Conservation (phyloP, 805 yeast species). For the Kluyveromyces aestuarii region DNA sequence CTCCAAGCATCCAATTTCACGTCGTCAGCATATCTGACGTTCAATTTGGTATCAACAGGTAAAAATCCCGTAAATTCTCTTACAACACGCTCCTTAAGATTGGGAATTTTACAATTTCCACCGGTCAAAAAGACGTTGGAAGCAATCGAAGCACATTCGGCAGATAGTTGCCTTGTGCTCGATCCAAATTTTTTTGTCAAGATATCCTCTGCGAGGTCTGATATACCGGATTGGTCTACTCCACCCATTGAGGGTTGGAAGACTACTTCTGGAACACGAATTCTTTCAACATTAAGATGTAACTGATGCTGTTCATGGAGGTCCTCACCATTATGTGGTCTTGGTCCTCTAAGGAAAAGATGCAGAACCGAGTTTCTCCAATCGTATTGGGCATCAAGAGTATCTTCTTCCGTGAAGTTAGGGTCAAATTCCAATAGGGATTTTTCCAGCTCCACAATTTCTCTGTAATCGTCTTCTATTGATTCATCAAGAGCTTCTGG, state of each 20-base stretch:
- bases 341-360: constrained; percentile 82
- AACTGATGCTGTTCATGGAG: constrained; percentile 84
- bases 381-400: constrained; percentile 70
- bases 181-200: constrained; percentile 55
- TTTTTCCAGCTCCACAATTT: constrained; percentile 56
- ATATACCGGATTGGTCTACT: constrained; percentile 89
- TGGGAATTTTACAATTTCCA: constrained; percentile 61
- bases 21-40: constrained; percentile 54
- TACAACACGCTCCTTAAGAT: constrained; percentile 57
- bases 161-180: constrained; percentile 35
- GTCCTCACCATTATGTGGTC: constrained; percentile 73
- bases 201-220: constrained; percentile 64
- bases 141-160: constrained; percentile 17
- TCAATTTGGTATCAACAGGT: constrained; percentile 56
- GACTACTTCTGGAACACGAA: constrained; percentile 83
- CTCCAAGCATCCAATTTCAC: constrained; percentile 83
- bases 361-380: constrained; percentile 79
- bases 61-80: constrained; percentile 61
- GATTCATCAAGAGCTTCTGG: constrained; percentile 61
- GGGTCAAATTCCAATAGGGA: constrained; percentile 78
- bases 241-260: constrained; percentile 95
- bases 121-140: constrained; percentile 79
- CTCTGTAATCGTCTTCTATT: constrained; percentile 63
- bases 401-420: constrained; percentile 74
- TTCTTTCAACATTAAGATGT: constrained; percentile 83